A percentile compares a stretch with the other conserved stretches of the same genome.
Evolutionary conservation across 2,329 filamentous ascomycete genomes (phyloP).

Genomic region (Xylariaceae sp.): DNA sequence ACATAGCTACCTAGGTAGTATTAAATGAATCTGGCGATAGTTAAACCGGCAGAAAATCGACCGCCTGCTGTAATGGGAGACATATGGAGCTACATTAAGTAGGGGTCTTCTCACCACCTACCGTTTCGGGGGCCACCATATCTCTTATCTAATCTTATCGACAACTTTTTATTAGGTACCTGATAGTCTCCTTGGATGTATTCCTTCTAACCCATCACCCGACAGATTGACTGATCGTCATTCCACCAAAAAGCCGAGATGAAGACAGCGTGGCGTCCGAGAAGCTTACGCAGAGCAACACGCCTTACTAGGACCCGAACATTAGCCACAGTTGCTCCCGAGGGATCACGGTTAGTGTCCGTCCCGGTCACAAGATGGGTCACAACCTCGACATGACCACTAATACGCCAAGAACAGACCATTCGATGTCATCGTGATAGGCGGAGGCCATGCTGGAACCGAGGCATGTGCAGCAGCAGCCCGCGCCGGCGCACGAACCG

Average conservation of each 20-base stretch:
- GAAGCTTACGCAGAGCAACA: slow-evolving; percentile 25
- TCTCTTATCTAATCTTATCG: background rate
- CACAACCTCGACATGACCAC: background rate
- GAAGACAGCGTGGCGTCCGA: slow-evolving; percentile 30
- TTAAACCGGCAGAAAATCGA: background rate
- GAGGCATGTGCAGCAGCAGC: slow-evolving; percentile 92
- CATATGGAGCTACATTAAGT: no score
- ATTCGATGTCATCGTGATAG: slow-evolving; percentile 93
- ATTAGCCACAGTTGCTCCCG: slow-evolving; percentile 31
- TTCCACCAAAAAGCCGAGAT: slow-evolving; percentile 21
- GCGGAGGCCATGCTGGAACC: slow-evolving; percentile 90
- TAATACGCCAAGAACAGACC: slow-evolving; percentile 36
- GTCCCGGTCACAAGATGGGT: background rate
- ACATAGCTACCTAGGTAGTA: no score
- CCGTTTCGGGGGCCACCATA: background rate
- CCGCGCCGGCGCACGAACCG: slow-evolving; percentile 81
- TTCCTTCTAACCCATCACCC: no score
- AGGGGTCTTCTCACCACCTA: background rate
- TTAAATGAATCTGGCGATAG: no score
- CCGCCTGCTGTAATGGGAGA: background rate
- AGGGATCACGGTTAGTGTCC: slow-evolving; percentile 29
- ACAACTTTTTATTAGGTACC: no score
- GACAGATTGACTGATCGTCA: no score
- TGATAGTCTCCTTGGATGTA: no score
- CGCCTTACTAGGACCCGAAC: slow-evolving; percentile 16